Evolutionary conservation across 306 rosid genomes (phyloP).

Genomic region (Ormosia emarginata): DNA sequence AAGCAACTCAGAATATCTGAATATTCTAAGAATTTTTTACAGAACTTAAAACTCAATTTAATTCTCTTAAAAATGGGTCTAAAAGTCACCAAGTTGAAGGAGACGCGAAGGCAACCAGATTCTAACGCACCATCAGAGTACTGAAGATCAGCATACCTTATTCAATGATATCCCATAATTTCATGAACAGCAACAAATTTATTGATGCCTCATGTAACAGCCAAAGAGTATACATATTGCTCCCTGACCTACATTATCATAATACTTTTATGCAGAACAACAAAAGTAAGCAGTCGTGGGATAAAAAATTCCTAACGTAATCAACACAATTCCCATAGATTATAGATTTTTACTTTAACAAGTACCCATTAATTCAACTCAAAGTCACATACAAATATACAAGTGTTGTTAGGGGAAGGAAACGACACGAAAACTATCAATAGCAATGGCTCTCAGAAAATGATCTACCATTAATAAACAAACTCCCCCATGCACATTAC

Average conservation of each 20-base stretch:
- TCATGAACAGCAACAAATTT: neutral
- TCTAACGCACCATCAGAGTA: neutral
- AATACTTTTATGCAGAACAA: neutral
- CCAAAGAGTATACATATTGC: neutral
- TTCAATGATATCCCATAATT: neutral
- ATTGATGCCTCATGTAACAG: neutral
- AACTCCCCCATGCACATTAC: neutral
- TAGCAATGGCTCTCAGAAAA: neutral
- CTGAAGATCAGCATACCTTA: neutral
- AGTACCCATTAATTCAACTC: neutral
- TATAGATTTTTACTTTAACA: neutral
- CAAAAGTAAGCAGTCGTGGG: neutral
- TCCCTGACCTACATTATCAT: neutral
- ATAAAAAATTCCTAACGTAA: neutral
- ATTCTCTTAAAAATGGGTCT: neutral
- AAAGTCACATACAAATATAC: neutral
- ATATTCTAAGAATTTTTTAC: no score
- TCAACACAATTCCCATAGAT: neutral
- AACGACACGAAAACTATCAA: neutral
- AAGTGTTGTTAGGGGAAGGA: neutral
- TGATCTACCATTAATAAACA: constrained; percentile 5
- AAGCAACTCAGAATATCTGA: no score
- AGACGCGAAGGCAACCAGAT: neutral
- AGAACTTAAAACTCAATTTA: neutral
- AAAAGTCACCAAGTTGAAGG: neutral